Evolutionary conservation across 495 filamentous ascomycete species (phyloP).

Genomic region (Aspergillus bridgeri): DNA sequence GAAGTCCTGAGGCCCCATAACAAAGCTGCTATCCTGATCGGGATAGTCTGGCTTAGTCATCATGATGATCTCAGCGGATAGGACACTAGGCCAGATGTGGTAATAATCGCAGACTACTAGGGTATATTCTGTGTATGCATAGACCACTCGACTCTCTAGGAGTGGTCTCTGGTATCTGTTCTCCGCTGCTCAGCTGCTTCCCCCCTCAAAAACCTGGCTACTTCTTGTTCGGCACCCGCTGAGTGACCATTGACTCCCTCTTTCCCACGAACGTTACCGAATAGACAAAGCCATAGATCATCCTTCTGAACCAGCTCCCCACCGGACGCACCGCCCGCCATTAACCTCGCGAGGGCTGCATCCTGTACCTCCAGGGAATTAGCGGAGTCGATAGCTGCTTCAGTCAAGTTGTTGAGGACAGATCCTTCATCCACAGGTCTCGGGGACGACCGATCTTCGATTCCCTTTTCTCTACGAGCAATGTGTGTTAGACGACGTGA

Average conservation of each 20-base stretch:
- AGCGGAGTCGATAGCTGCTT: constrained; percentile 68
- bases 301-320: constrained; percentile 77
- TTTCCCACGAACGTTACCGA: constrained; percentile 47
- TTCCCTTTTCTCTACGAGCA: constrained; percentile 40
- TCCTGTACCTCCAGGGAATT: constrained; percentile 80
- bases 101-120: too few species aligned
- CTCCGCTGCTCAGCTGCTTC: constrained; percentile 45
- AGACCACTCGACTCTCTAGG: too few species aligned
- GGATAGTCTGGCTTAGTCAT: constrained; percentile 7
- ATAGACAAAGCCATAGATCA: constrained; percentile 89
- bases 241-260: constrained; percentile 19
- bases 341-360: constrained; percentile 59
- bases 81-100: too few species aligned
- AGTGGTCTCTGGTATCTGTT: constrained; percentile 8
- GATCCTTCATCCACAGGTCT: constrained; percentile 25
- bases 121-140: too few species aligned
- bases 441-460: constrained; percentile 15
- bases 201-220: constrained; percentile 43
- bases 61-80: neutral
- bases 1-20: neutral
- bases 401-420: constrained; percentile 36
- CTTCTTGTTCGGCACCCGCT: constrained; percentile 34
- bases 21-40: constrained; percentile 9
- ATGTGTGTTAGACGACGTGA: constrained; percentile 74
- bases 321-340: constrained; percentile 64